Evolutionary conservation across 345 rosid genomes (phyloP).

Genomic region (Litchi chinensis): DNA sequence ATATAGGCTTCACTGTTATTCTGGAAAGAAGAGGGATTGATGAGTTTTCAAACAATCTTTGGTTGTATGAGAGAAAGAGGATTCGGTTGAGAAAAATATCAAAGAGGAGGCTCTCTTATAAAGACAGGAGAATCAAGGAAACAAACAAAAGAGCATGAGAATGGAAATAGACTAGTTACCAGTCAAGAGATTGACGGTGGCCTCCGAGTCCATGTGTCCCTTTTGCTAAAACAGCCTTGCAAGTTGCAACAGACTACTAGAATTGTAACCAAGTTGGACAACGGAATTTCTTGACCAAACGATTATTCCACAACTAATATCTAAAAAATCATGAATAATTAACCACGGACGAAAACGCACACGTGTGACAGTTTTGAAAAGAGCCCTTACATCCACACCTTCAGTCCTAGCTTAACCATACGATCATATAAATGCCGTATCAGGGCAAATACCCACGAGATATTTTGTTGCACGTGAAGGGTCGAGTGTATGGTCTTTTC

Average conservation of each 20-base stretch:
- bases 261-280: neutral
- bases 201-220: conserved; percentile 1
- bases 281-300: neutral
- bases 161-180: neutral
- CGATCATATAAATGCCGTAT: too few relatives aligned
- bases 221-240: neutral
- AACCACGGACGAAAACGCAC: too few relatives aligned
- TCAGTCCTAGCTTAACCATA: too few relatives aligned
- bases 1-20: neutral
- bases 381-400: too few relatives aligned
- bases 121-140: neutral
- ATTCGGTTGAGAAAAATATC: neutral
- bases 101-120: neutral
- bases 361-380: too few relatives aligned
- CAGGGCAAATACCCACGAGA: too few relatives aligned
- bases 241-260: neutral
- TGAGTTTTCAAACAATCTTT: neutral
- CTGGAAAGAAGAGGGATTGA: conserved; percentile 23
- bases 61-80: neutral
- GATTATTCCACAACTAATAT: neutral
- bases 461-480: neutral
- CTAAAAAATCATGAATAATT: neutral
- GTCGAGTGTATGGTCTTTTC: neutral
- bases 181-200: neutral
- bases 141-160: neutral